Percentiles rank a stretch among this genome's conserved stretches.
These are phyloP conservation scores for Magnaporthiopsis rhizophila DNA, from an alignment of 2,329 filamentous ascomycete species.

Conservation along the genomic window DNA sequence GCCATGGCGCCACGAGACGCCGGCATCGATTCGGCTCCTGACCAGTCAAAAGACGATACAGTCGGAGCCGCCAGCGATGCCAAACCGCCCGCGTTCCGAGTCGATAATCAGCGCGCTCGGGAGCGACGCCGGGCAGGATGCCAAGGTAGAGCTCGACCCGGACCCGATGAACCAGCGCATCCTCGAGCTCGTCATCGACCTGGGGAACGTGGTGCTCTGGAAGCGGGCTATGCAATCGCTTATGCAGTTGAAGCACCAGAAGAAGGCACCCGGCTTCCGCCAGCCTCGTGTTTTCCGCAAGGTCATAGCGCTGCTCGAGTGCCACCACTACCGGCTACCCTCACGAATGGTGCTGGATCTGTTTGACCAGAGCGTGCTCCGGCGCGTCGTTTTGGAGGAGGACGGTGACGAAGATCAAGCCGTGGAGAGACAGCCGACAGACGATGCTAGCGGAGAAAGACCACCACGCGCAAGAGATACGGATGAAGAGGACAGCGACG, in stretches of 20 bases:
- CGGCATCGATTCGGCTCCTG: slow-evolving; percentile 39
- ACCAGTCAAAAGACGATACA: slow-evolving; percentile 45
- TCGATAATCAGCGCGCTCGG: slow-evolving; percentile 24
- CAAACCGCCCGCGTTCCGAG: slow-evolving; percentile 29
- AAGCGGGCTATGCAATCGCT: slow-evolving; percentile 81
- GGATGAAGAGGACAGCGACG: slow-evolving; percentile 18
- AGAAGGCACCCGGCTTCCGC: slow-evolving; percentile 65
- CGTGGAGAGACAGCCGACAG: slow-evolving; percentile 15
- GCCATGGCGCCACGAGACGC: slow-evolving; percentile 47
- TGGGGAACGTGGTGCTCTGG: slow-evolving; percentile 88
- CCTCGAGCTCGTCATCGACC: slow-evolving; percentile 73
- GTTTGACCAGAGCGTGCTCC: slow-evolving; percentile 84
- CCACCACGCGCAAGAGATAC: slow-evolving; percentile 11
- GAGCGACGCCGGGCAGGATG: slow-evolving; percentile 14
- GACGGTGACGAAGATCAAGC: slow-evolving; percentile 33
- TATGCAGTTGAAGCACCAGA: slow-evolving; percentile 67
- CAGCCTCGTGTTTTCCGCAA: slow-evolving; percentile 75
- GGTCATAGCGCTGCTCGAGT: slow-evolving; percentile 76
- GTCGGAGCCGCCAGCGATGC: slow-evolving; percentile 32
- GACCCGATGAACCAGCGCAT: slow-evolving; percentile 62
- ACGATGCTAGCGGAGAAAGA: slow-evolving; percentile 15
- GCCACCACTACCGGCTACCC: slow-evolving; percentile 79
- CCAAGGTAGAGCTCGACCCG: slow-evolving; percentile 28
- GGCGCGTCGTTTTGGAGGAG: slow-evolving; percentile 76
- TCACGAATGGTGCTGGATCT: slow-evolving; percentile 88